Conservation (phyloP, 805 yeast species). For the fission yeast (Schizosaccharomyces pombe) region ASM294v3 CU329670.1:1525501-1526000, state of each 20-base stretch:
- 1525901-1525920: neutral
- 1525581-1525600: slow-evolving; percentile 33
- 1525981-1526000: neutral
- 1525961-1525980: neutral
- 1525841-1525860: too few species aligned
- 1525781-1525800: too few species aligned
- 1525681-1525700: slow-evolving; percentile 30
- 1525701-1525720: slow-evolving; percentile 22
- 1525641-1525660: slow-evolving; percentile 29
- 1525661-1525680: slow-evolving; percentile 23
- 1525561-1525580: slow-evolving; percentile 21
- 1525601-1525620: slow-evolving; percentile 15
- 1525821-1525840: too few species aligned
- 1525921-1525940: neutral
- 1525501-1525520: neutral
- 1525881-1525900: neutral
- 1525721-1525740: neutral
- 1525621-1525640: slow-evolving; percentile 31
- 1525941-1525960: neutral
- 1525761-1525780: too few species aligned
- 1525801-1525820: too few species aligned
- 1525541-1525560: slow-evolving; percentile 30
- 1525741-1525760: too few species aligned
- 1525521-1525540: slow-evolving; percentile 21
- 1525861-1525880: neutral